Conservation (phyloP, 1,284 basidiomycete species). For the Ustilago esculenta region DNA sequence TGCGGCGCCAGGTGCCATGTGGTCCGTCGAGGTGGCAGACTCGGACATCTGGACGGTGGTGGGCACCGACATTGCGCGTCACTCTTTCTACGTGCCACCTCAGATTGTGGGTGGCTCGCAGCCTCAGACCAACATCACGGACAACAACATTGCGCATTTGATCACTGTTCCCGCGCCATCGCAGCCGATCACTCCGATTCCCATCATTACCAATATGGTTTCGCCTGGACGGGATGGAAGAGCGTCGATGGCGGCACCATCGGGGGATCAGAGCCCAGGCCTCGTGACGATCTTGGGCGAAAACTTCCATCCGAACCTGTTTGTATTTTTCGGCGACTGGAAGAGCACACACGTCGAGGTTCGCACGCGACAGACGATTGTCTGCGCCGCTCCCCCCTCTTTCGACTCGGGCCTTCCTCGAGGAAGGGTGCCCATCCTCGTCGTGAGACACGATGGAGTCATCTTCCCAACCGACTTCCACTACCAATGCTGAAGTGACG, state of each 20-base stretch:
- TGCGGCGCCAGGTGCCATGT: conserved; percentile 42
- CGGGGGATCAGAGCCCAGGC: conserved; percentile 69
- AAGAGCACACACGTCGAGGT: conserved; percentile 87
- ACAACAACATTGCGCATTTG: conserved; percentile 48
- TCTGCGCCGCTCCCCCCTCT: conserved; percentile 62
- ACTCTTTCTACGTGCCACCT: conserved; percentile 68
- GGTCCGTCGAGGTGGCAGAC: conserved; percentile 58
- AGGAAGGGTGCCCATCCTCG: conserved; percentile 76
- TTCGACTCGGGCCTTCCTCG: conserved; percentile 46
- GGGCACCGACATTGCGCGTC: conserved; percentile 72
- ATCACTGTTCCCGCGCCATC: conserved; percentile 69
- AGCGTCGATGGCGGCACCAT: conserved; percentile 27
- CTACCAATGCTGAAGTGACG: conserved; percentile 37
- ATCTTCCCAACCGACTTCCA: conserved; percentile 79
- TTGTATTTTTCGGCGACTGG: conserved; percentile 87
- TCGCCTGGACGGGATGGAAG: conserved; percentile 73
- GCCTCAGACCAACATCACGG: conserved; percentile 23
- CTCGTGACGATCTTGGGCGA: conserved; percentile 88
- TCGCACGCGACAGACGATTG: conserved; percentile 81
- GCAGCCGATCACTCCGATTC: conserved; percentile 56
- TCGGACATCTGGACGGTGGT: conserved; percentile 93
- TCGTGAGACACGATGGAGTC: conserved; percentile 87
- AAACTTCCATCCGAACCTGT: conserved; percentile 84
- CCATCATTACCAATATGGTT: conserved; percentile 78
- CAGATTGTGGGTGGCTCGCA: conserved; percentile 47